Evolutionary conservation across 768 basidiomycete species (phyloP).

Genomic region (Cytidiella melzeri): DNA sequence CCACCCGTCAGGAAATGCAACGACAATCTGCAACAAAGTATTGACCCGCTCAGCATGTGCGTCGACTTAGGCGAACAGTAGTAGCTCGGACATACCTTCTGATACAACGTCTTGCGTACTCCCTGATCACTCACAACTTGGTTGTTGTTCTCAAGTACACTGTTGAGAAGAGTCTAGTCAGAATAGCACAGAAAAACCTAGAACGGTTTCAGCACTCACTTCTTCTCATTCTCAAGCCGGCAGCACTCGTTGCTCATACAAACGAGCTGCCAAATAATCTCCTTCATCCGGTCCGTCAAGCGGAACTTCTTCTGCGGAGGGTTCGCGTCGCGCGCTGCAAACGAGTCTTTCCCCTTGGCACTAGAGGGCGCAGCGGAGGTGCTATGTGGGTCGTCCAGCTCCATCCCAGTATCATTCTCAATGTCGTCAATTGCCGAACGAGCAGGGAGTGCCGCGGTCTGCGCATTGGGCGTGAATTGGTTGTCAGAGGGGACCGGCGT

Average conservation of each 20-base stretch:
- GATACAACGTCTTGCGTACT: conserved; percentile 71
- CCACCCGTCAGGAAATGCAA: conserved; percentile 80
- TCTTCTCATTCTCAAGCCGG: conserved; percentile 60
- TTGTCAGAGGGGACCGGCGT: conserved; percentile 21
- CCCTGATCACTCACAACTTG: conserved; percentile 78
- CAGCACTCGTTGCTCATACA: conserved; percentile 80
- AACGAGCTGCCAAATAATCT: conserved; percentile 73
- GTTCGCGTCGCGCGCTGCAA: conserved; percentile 32
- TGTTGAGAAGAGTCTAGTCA: conserved; percentile 16
- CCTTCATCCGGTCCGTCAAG: conserved; percentile 77
- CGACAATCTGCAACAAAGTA: conserved; percentile 48
- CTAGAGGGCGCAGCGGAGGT: conserved; percentile 32
- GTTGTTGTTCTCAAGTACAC: conserved; percentile 56
- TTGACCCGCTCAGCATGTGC: neutral
- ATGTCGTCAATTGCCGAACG: conserved; percentile 18
- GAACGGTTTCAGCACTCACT: conserved; percentile 30
- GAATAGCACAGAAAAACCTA: neutral
- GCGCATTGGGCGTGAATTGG: conserved; percentile 14
- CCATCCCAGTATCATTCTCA: conserved; percentile 13
- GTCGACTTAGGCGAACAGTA: neutral
- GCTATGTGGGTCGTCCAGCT: conserved; percentile 17
- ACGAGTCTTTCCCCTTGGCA: conserved; percentile 26
- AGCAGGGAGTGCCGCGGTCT: conserved; percentile 3
- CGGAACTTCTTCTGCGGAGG: conserved; percentile 74
- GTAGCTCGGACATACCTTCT: conserved; percentile 54